Conservation (phyloP, 1,284 basidiomycete species). For the Trametes polyzona region DNA sequence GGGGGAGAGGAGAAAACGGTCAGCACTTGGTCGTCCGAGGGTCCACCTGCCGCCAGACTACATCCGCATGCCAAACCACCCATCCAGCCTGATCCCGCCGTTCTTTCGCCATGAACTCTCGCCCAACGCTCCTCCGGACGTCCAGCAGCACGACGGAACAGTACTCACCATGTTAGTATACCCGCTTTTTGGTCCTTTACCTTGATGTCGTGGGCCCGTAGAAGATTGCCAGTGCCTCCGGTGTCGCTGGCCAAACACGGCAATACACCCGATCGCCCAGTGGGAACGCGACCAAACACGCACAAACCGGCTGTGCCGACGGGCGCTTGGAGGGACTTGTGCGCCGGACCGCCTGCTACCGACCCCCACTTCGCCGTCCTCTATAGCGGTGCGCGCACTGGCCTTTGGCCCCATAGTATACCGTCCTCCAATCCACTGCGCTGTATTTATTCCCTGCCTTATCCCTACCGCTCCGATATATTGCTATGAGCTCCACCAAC, state of each 20-base stretch:
- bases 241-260: slow-evolving; percentile 25
- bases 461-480: background rate
- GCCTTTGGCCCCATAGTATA: background rate
- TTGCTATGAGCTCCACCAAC: slow-evolving; percentile 30
- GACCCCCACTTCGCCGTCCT: background rate
- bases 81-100: slow-evolving; percentile 40
- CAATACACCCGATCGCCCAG: slow-evolving; percentile 26
- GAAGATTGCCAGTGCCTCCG: slow-evolving; percentile 26
- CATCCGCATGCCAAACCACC: slow-evolving; percentile 36
- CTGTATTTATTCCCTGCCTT: slow-evolving; percentile 16
- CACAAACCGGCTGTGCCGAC: slow-evolving; percentile 6
- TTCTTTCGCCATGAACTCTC: slow-evolving; percentile 19
- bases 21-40: slow-evolving; percentile 28
- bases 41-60: slow-evolving; percentile 22
- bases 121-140: slow-evolving; percentile 16
- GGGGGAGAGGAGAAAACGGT: slow-evolving; percentile 18
- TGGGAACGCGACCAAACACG: slow-evolving; percentile 11
- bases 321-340: slow-evolving; percentile 5
- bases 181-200: slow-evolving; percentile 36
- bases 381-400: background rate
- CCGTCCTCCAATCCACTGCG: slow-evolving; percentile 1
- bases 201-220: slow-evolving; percentile 34
- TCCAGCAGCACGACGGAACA: slow-evolving; percentile 27
- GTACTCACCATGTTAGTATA: slow-evolving; percentile 39
- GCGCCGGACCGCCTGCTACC: slow-evolving; percentile 20